phyloP scores from a whole-genome alignment of 139 green algal genomes.

The Coccomyxa sp. region DNA sequence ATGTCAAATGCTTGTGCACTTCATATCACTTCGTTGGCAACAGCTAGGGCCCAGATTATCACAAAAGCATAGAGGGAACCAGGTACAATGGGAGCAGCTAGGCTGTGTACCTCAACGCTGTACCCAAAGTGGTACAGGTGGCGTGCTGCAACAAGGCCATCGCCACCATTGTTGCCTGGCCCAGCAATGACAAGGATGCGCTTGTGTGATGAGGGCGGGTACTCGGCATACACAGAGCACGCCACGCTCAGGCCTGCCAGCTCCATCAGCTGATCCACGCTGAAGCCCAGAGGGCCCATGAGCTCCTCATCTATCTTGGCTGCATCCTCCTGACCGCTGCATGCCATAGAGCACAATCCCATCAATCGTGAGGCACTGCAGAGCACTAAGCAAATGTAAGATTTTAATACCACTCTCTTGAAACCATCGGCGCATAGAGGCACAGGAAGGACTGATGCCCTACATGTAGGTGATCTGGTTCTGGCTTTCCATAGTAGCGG shows the following conservation, averaged over 20 bases:
- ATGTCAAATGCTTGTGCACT: too few relatives aligned
- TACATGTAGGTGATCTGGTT: too few relatives aligned
- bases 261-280: slow-evolving; percentile 84
- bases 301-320: slow-evolving; percentile 79
- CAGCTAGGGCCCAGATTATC: too few relatives aligned
- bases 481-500: too few relatives aligned
- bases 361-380: too few relatives aligned
- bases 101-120: slow-evolving; percentile 16
- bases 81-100: too few relatives aligned
- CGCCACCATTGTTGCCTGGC: slow-evolving; percentile 97
- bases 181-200: slow-evolving; percentile 82
- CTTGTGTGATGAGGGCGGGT: slow-evolving; percentile 25
- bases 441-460: too few relatives aligned
- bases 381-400: too few relatives aligned
- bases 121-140: slow-evolving; percentile 94
- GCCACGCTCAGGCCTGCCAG: slow-evolving; percentile 66
- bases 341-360: too few relatives aligned
- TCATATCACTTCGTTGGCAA: too few relatives aligned
- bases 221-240: slow-evolving; percentile 54
- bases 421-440: too few relatives aligned
- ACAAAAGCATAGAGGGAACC: too few relatives aligned
- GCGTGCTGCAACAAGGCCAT: slow-evolving; percentile 91
- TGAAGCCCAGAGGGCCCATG: slow-evolving; percentile 87
- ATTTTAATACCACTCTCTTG: neutral
- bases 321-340: slow-evolving; percentile 59